These are phyloP conservation scores for Eleusine indica DNA, from an alignment of 176 grass and related monocot species.

Conservation along the genomic window DNA sequence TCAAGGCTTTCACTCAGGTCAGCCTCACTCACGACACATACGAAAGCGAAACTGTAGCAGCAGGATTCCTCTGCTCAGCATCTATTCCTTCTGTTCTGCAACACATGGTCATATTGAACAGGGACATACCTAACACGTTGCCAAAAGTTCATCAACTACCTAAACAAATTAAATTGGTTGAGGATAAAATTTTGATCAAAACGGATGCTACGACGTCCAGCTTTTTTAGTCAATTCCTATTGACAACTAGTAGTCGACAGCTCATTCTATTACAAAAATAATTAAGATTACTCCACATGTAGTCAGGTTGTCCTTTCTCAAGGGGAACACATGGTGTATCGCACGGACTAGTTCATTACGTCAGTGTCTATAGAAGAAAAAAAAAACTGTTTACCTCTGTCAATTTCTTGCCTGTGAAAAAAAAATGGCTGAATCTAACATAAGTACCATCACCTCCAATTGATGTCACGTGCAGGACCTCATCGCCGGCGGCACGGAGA, in stretches of 20 bases:
- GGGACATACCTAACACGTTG: not conserved
- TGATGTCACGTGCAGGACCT: conserved; percentile 42
- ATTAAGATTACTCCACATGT: not conserved
- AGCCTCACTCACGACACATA: not conserved
- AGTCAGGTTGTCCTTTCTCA: not conserved
- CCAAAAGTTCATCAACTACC: no score
- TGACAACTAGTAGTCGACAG: not conserved
- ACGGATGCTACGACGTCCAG: not conserved
- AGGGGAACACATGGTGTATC: not conserved
- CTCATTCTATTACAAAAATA: not conserved
- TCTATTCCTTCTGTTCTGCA: no score
- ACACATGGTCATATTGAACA: not conserved
- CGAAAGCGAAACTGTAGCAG: not conserved
- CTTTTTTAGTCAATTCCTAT: no score
- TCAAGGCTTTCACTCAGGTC: conserved; percentile 92
- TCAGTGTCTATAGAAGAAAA: not conserved
- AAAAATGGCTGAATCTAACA: no score
- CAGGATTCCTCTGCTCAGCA: not conserved
- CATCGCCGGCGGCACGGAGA: conserved; percentile 67
- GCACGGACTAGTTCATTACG: not conserved
- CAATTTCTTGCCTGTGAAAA: not conserved
- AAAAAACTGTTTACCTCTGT: not conserved
- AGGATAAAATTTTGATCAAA: not conserved
- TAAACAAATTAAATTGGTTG: not conserved
- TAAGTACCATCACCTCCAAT: not conserved